These are phyloP conservation scores for Petrea volubilis DNA, from an alignment of 257 asterid species.

Conservation along the genomic window DNA sequence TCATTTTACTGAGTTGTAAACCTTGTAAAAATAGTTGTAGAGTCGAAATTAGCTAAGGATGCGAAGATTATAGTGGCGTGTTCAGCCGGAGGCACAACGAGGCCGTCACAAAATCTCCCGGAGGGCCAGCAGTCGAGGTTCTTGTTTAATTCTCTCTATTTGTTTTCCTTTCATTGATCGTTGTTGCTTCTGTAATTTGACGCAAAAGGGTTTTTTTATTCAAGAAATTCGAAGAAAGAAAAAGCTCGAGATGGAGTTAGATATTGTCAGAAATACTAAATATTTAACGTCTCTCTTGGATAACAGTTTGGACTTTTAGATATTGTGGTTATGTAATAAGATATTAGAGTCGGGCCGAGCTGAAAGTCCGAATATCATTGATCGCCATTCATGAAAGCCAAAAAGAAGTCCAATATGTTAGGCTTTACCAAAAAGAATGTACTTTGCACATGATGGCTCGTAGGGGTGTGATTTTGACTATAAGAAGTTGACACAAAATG, in stretches of 20 bases:
- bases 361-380: too few species aligned
- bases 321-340: too few species aligned
- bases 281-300: too few species aligned
- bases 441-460: too few species aligned
- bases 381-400: too few species aligned
- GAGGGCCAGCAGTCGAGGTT: constrained; percentile 96
- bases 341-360: too few species aligned
- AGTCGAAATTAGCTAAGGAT: constrained; percentile 64
- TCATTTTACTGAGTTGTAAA: constrained; percentile 13
- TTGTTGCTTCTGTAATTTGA: background rate
- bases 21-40: constrained; percentile 63
- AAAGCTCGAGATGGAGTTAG: background rate
- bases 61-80: constrained; percentile 90
- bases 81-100: constrained; percentile 84
- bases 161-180: background rate
- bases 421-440: too few species aligned
- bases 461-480: too few species aligned
- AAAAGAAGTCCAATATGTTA: too few species aligned
- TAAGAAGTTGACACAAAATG: too few species aligned
- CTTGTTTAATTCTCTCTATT: background rate
- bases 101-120: constrained; percentile 81
- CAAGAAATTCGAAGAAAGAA: background rate
- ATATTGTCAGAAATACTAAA: background rate
- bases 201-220: background rate
- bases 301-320: too few species aligned